Percentiles rank a stretch among this genome's conserved stretches.
Conservation (phyloP, 1,139 yeast genomes). For the Wickerhamomyces sp. region DNA sequence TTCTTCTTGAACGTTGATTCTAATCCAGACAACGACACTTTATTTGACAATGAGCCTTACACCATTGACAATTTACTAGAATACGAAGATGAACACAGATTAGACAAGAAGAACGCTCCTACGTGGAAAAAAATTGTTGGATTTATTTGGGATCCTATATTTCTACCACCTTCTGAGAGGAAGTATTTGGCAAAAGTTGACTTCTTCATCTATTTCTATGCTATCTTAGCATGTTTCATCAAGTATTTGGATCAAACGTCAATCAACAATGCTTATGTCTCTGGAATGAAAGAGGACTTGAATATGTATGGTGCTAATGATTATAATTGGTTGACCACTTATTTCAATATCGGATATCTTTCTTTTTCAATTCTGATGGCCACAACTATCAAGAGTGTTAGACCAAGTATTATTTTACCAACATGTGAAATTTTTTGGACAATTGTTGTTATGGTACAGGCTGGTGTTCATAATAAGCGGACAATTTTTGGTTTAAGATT, state of each 20-base stretch:
- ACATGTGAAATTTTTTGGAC: slow-evolving; percentile 32
- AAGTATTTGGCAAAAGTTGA: slow-evolving; percentile 6
- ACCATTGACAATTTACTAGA: slow-evolving; percentile 5
- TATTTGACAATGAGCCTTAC: slow-evolving; percentile 10
- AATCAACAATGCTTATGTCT: slow-evolving; percentile 39
- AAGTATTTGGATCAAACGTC: slow-evolving; percentile 40
- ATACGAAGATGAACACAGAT: slow-evolving; percentile 1
- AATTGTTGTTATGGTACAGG: slow-evolving; percentile 38
- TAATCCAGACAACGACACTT: slow-evolving; percentile 1
- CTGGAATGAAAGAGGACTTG: slow-evolving; percentile 33
- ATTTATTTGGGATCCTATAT: slow-evolving; percentile 9
- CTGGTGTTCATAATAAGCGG: slow-evolving; percentile 41
- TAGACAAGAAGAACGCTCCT: slow-evolving; percentile 1
- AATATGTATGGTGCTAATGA: slow-evolving; percentile 41
- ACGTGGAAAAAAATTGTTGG: slow-evolving; percentile 8
- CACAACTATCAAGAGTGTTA: slow-evolving; percentile 44
- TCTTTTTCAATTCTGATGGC: slow-evolving; percentile 48
- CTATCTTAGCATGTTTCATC: slow-evolving; percentile 9
- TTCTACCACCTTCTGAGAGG: slow-evolving; percentile 8
- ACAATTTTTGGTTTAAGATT: slow-evolving; percentile 30
- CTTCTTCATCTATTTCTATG: slow-evolving; percentile 7
- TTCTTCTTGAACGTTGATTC: slow-evolving; percentile 3
- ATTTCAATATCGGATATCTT: slow-evolving; percentile 32
- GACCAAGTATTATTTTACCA: slow-evolving; percentile 40
- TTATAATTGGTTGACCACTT: slow-evolving; percentile 26